phyloP scores from a whole-genome alignment of 176 grass and related monocot genomes.

The Metroxylon sagu region DNA sequence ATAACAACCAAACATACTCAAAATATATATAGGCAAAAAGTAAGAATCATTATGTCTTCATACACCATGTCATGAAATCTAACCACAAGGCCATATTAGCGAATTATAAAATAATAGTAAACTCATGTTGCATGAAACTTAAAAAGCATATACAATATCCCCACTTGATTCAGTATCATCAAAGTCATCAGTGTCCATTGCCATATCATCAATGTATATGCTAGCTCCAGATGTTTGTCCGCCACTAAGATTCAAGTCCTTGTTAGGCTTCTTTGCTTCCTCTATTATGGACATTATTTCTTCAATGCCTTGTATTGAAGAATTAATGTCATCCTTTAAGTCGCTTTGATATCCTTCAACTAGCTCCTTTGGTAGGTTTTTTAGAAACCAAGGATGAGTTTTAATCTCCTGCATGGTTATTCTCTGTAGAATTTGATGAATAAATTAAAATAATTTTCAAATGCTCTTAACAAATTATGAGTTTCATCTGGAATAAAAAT shows the following conservation, averaged over 20 bases:
- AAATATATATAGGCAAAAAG: too few relatives aligned
- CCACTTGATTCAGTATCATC: slow-evolving; percentile 82
- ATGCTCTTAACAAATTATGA: slow-evolving; percentile 1
- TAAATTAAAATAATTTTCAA: not conserved
- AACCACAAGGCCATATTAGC: too few relatives aligned
- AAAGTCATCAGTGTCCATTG: slow-evolving; percentile 28
- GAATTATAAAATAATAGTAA: too few relatives aligned
- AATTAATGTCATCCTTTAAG: slow-evolving; percentile 28
- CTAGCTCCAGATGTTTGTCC: slow-evolving; percentile 49
- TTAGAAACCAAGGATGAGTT: slow-evolving; percentile 88
- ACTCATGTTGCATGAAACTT: not conserved
- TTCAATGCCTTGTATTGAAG: slow-evolving; percentile 40
- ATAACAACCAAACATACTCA: too few relatives aligned
- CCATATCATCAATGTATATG: slow-evolving; percentile 72
- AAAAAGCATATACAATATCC: slow-evolving; percentile 56
- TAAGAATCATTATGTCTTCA: too few relatives aligned
- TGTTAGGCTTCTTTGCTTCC: slow-evolving; percentile 47
- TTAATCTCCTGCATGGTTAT: slow-evolving; percentile 96
- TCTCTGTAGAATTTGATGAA: slow-evolving; percentile 32
- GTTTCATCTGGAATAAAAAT: too few relatives aligned
- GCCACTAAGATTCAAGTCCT: slow-evolving; percentile 12
- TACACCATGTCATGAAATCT: too few relatives aligned
- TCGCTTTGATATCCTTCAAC: slow-evolving; percentile 63
- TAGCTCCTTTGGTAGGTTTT: slow-evolving; percentile 90
- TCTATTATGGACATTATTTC: slow-evolving; percentile 69